A percentile compares a stretch with the other conserved stretches of the same genome.
phyloP scores from a whole-genome alignment of 176 grass and related monocot species.

The Musa acuminata region DNA sequence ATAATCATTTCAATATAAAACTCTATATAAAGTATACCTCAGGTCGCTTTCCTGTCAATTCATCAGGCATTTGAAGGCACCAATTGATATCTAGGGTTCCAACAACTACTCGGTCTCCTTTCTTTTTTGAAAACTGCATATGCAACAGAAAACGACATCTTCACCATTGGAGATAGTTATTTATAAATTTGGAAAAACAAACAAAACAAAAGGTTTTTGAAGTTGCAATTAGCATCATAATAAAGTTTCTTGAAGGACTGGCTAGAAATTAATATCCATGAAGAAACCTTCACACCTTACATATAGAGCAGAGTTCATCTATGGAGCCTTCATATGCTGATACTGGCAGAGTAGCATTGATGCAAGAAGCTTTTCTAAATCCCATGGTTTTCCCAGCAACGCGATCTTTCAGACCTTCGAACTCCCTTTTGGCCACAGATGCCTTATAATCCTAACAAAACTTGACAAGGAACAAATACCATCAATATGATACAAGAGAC shows the following conservation, averaged over 20 bases:
- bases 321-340: conserved; percentile 38
- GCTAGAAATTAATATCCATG: background rate
- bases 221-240: background rate
- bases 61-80: conserved; percentile 67
- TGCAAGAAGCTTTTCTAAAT: conserved; percentile 77
- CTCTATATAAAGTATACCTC: conserved; percentile 35
- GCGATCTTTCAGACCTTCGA: conserved; percentile 52
- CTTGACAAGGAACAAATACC: conserved; percentile 36
- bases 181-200: conserved; percentile 6
- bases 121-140: conserved; percentile 61
- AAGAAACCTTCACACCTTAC: conserved; percentile 54
- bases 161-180: background rate
- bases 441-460: conserved; percentile 67
- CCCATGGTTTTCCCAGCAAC: conserved; percentile 72
- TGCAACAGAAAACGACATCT: conserved; percentile 6
- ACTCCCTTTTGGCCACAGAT: conserved; percentile 54
- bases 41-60: conserved; percentile 68
- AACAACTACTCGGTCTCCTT: conserved; percentile 74
- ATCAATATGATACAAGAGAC: conserved; percentile 20
- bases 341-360: conserved; percentile 67
- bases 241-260: background rate
- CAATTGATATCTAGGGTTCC: conserved; percentile 86
- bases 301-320: conserved; percentile 51
- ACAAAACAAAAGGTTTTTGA: background rate
- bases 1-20: background rate